Conservation (phyloP, 2,329 filamentous ascomycete species). For the Aspergillus sp. region DNA sequence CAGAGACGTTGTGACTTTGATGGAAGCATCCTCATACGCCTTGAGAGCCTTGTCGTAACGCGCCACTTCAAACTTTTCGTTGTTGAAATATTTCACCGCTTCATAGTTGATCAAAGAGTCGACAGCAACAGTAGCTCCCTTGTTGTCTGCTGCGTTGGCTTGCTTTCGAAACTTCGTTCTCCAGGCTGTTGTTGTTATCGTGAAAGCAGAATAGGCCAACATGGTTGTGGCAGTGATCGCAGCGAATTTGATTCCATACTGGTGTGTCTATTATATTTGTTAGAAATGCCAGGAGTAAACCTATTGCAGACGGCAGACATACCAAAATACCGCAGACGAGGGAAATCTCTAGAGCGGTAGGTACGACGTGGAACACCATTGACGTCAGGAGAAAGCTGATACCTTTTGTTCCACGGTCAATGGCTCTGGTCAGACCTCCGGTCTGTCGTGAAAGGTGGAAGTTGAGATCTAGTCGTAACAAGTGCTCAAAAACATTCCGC, state of each 20-base stretch:
- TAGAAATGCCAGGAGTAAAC: conserved; percentile 8
- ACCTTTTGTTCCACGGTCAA: conserved; percentile 95
- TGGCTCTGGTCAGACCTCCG: conserved; percentile 86
- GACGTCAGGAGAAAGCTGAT: conserved; percentile 96
- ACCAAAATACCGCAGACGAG: conserved; percentile 92
- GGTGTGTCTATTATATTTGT: conserved; percentile 65
- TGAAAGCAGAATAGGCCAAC: conserved; percentile 93
- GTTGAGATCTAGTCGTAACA: conserved; percentile 83
- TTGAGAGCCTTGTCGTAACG: conserved; percentile 85
- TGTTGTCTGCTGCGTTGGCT: conserved; percentile 95
- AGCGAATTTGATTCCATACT: conserved; percentile 90
- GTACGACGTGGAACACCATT: conserved; percentile 97
- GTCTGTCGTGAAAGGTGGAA: conserved; percentile 96
- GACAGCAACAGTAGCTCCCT: conserved; percentile 89
- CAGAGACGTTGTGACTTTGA: conserved; percentile 93
- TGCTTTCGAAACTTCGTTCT: conserved; percentile 93
- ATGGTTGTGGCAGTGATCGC: conserved; percentile 88
- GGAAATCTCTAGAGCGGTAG: conserved; percentile 88
- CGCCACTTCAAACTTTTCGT: conserved; percentile 89
- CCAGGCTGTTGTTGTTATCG: conserved; percentile 95
- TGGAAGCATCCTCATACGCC: conserved; percentile 88
- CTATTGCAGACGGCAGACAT: conserved; percentile 21
- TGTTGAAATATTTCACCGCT: conserved; percentile 99
- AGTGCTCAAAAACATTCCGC: conserved; percentile 85
- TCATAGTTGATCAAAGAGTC: conserved; percentile 99